Base-by-base conservation (phyloP, 1,284 basidiomycete species). In the Cutaneotrichosporon sp. region DNA sequence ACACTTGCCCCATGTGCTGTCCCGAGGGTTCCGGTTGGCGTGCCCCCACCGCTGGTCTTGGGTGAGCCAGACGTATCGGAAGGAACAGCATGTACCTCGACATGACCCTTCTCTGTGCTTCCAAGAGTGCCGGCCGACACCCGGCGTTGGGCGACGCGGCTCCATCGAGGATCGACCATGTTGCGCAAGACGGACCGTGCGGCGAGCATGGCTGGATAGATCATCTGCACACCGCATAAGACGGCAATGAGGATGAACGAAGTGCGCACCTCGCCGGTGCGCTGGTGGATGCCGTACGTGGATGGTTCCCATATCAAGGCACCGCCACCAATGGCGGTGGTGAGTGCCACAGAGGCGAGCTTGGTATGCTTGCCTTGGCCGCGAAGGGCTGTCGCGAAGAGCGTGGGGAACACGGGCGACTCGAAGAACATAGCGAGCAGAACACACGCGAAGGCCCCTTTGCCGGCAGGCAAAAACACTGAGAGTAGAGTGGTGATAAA, bases 391-490 rank as follows among this genome's bases (percentile, higher is more conserved):
- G 70, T 71, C 22, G 73, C 71, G 61, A 68, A 74, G 5, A 75
- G 24, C 0, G 66, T 63, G 6, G 73, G 73, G 59, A 75, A 74
- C 24, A 73, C 68, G 24, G 71, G 62, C 4, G 65, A 60, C 55
- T 75, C 67, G 57, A 73, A 74, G 52, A 73, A 68, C 37, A 63
- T 55, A 46, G 63, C 47, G 4, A 75, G 60, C 25, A 73, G 60
- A 22, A 71, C 59, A 27, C 58, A 51, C 9, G 51, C 60, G 24
- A 64, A 52, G 1, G 64, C 47, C 11, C 58, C 61, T n/a, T 54
- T 55, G n/a, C 62, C 61, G 0, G 29, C 45, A 0, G 64, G 60
- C 1, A 74, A 55, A 5, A 67, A 49, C 10, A 67, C 60, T 1
- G 64, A 54, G 34, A 71, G 51, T 3, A 70, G 43, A 2, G 64